A percentile compares a stretch with the other conserved stretches of the same genome.
These are phyloP conservation scores for Toxicodendron radicans DNA, from an alignment of 345 rosid genomes.

Conservation along the genomic window DNA sequence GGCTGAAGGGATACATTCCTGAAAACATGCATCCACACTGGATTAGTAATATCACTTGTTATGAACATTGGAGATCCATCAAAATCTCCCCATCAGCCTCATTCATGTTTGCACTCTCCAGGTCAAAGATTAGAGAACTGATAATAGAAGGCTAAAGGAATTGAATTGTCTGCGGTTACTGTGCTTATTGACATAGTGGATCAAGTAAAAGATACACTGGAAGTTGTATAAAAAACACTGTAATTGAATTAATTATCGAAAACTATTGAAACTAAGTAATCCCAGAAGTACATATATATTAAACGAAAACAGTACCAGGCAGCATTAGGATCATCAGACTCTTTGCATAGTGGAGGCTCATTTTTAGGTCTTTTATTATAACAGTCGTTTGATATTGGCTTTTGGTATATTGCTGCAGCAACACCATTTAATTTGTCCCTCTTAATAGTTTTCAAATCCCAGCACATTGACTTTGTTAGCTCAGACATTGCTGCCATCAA, in stretches of 20 bases:
- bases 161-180: neutral
- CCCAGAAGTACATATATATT: neutral
- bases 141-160: neutral
- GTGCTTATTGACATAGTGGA: neutral
- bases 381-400: constrained; percentile 66
- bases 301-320: constrained; percentile 52
- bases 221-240: neutral
- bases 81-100: neutral
- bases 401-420: constrained; percentile 67
- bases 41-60: neutral
- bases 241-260: neutral
- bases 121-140: neutral
- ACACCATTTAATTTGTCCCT: constrained; percentile 58
- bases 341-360: constrained; percentile 67
- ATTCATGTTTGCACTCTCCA: neutral
- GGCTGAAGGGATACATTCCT: constrained; percentile 82
- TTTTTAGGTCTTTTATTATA: constrained; percentile 51
- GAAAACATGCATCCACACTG: constrained; percentile 13
- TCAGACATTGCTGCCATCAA: constrained; percentile 59
- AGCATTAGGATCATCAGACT: constrained; percentile 69
- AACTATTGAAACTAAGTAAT: neutral
- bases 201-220: neutral
- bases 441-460: constrained; percentile 57
- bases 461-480: constrained; percentile 73
- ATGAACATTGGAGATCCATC: neutral